phyloP scores from a whole-genome alignment of 441 rosid genomes.

The Erodium texanum region DNA sequence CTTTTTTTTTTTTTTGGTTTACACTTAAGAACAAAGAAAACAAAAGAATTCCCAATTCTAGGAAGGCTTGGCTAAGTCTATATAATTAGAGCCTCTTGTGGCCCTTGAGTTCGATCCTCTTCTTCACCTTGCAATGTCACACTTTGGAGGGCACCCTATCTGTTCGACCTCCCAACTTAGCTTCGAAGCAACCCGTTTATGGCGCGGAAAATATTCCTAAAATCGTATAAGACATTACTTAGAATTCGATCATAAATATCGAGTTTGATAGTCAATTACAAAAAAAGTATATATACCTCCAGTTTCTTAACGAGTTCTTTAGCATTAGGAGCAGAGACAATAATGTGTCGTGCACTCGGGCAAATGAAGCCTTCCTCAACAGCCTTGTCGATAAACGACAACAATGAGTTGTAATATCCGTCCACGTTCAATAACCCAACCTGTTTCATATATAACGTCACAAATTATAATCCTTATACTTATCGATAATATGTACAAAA shows the following conservation, averaged over 20 bases:
- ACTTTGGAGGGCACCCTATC: background rate
- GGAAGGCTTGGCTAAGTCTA: background rate
- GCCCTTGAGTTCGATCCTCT: background rate
- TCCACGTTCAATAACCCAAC: background rate
- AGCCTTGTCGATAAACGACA: background rate
- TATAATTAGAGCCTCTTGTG: background rate
- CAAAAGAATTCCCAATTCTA: background rate
- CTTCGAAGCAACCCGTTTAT: background rate
- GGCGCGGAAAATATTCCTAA: background rate
- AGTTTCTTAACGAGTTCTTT: background rate
- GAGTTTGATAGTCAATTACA: background rate
- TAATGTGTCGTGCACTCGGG: background rate
- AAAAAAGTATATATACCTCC: background rate
- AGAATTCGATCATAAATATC: background rate
- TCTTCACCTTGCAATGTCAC: background rate
- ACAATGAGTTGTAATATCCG: background rate
- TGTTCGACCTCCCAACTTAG: background rate
- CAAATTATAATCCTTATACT: background rate
- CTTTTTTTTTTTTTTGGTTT: background rate
- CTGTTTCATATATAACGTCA: background rate
- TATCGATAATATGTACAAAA: too few species aligned
- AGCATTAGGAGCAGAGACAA: background rate
- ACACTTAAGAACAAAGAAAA: background rate
- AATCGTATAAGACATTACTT: background rate
- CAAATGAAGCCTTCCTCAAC: background rate